These are phyloP conservation scores for Aspergillaceae sp. DNA, from an alignment of 2,329 filamentous ascomycete genomes.

Conservation along the genomic window DNA sequence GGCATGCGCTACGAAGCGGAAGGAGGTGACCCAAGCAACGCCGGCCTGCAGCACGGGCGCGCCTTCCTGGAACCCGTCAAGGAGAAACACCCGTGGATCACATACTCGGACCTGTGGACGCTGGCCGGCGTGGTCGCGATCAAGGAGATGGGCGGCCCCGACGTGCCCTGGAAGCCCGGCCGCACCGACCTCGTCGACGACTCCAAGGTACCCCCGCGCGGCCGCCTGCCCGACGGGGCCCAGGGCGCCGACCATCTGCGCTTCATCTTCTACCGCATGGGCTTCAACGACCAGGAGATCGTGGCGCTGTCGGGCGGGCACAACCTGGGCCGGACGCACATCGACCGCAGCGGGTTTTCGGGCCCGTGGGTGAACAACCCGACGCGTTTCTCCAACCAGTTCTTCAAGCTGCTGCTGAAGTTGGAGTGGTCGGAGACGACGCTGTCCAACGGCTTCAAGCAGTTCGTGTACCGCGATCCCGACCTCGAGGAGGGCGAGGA, in stretches of 20 bases:
- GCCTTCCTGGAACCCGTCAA: conserved; percentile 92
- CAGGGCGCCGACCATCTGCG: conserved; percentile 76
- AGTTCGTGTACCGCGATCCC: conserved; percentile 54
- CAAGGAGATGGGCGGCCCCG: conserved; percentile 90
- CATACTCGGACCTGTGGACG: conserved; percentile 95
- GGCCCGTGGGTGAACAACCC: conserved; percentile 53
- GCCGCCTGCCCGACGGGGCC: conserved; percentile 73
- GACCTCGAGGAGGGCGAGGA: conserved; percentile 42
- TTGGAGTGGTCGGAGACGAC: conserved; percentile 49
- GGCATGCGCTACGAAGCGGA: conserved; percentile 59
- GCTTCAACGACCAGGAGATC: conserved; percentile 94
- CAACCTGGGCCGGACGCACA: conserved; percentile 59
- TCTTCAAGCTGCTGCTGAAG: conserved; percentile 46
- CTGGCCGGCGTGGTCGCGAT: conserved; percentile 75
- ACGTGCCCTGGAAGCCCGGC: conserved; percentile 80
- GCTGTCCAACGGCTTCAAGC: conserved; percentile 44
- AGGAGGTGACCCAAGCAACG: conserved; percentile 57
- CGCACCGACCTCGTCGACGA: conserved; percentile 68
- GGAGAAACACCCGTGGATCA: conserved; percentile 86
- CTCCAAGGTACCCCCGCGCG: conserved; percentile 79
- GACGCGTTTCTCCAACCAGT: conserved; percentile 52
- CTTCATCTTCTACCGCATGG: conserved; percentile 92
- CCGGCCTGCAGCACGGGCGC: conserved; percentile 67
- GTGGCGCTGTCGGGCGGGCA: conserved; percentile 82
- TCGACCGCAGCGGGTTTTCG: conserved; percentile 49